These are phyloP conservation scores for Pharus latifolius DNA, from an alignment of 176 grass and related monocot genomes.

Conservation along the genomic window DNA sequence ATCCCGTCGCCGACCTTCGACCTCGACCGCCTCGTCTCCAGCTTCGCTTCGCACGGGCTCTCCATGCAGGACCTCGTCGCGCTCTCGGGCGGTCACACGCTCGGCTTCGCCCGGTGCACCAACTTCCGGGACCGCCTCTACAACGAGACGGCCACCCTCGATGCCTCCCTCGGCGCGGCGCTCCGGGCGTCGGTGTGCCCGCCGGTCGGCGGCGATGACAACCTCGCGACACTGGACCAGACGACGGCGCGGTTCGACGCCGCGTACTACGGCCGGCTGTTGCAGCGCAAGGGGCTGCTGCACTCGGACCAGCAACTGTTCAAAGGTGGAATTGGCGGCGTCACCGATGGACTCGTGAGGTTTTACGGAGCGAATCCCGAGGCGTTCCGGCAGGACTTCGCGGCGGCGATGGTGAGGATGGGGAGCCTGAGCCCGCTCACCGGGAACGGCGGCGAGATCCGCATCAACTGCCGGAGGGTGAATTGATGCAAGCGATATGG, in stretches of 20 bases:
- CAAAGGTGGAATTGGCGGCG: constrained; percentile 36
- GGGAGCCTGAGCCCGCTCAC: constrained; percentile 43
- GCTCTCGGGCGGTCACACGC: constrained; percentile 62
- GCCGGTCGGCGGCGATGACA: constrained; percentile 19
- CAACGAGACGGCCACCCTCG: constrained; percentile 58
- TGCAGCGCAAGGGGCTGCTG: constrained; percentile 36
- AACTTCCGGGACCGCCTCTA: constrained; percentile 54
- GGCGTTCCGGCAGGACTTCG: constrained; percentile 69
- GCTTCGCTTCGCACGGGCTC: constrained; percentile 53
- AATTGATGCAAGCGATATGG: constrained; percentile 20
- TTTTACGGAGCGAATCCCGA: constrained; percentile 35
- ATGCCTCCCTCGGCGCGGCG: constrained; percentile 26
- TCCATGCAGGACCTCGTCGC: constrained; percentile 50
- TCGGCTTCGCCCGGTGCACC: constrained; percentile 66
- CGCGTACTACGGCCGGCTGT: constrained; percentile 38
- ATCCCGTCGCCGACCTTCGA: constrained; percentile 41
- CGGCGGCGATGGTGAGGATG: constrained; percentile 64
- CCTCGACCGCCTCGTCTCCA: constrained; percentile 42
- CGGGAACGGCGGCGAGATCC: constrained; percentile 50
- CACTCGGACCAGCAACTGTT: constrained; percentile 86
- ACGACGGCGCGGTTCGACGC: constrained; percentile 49
- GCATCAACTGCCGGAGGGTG: constrained; percentile 48
- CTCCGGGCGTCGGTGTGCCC: constrained; percentile 40
- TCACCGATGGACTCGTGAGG: constrained; percentile 44
- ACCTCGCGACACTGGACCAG: constrained; percentile 48